Evolutionary conservation across 208 protist species (phyloP).

Genomic region (Leishmania braziliensis): DNA sequence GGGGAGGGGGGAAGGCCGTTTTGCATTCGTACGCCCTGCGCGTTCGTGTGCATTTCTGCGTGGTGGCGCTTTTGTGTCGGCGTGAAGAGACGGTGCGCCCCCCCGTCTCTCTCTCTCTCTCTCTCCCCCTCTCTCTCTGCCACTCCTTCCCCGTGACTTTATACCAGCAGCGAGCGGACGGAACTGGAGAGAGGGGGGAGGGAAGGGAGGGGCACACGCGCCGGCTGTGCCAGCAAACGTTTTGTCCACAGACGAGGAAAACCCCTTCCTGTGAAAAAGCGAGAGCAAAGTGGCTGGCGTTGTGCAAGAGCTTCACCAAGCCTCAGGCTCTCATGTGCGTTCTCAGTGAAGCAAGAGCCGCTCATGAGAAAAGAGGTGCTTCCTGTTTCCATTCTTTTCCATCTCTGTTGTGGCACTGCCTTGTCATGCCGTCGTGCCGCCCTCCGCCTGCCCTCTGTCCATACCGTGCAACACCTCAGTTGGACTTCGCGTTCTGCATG

Average conservation of each 20-base stretch:
- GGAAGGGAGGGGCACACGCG: too few species aligned
- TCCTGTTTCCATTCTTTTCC: background rate
- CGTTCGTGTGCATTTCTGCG: too few species aligned
- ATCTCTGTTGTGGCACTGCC: background rate
- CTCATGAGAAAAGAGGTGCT: background rate
- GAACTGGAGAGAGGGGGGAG: background rate
- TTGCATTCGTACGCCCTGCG: too few species aligned
- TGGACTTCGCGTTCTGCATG: background rate
- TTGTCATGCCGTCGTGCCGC: background rate
- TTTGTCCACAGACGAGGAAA: background rate
- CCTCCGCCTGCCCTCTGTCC: background rate
- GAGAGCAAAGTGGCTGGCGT: background rate
- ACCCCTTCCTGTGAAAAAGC: background rate
- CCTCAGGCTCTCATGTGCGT: background rate
- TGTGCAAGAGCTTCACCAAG: background rate
- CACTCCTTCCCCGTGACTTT: too few species aligned
- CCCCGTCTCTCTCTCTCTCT: too few species aligned
- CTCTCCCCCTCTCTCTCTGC: too few species aligned
- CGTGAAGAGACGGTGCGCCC: too few species aligned
- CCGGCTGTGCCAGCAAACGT: too few species aligned
- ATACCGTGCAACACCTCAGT: background rate
- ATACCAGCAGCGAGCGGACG: background rate
- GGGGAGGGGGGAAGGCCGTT: too few species aligned
- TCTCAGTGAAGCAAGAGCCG: background rate
- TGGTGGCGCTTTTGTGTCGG: too few species aligned